Evolutionary conservation across 108 stramenopile genomes (phyloP), one percentile per base, ranked within the genome.

Genomic region (Cyclotella cryptica): DNA sequence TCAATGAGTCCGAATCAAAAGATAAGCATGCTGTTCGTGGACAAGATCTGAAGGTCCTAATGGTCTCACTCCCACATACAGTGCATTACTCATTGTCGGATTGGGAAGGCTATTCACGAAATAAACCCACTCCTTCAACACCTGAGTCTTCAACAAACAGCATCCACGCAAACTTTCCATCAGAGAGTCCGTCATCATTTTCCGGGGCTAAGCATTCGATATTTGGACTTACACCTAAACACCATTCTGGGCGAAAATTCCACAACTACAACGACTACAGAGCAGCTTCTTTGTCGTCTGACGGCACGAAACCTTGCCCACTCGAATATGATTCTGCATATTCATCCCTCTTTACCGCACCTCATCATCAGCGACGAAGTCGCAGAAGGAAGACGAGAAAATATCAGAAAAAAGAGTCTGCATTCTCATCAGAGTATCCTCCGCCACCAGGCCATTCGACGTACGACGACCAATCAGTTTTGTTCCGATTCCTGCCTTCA

Each of bases 31-130:
- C 39, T 40, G 21, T 71, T 0, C 73, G 24, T 74, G 73, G 80
- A 15, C 70, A 76, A 52, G 75, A 83, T 67, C 60, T 75, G 75
- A 76, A 45, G 21, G 81, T 83, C 4, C 30, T 83, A 10, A 76
- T 83, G 81, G 54, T 83, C 10, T 72, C 75, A 18, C 81, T 83
- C 22, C 81, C 81, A n/a, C 81, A 83, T 30, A 75, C 74, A 1
- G 81, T 83, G 10, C 71, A 76, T 65, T 62, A 66, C 15, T 67
- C 81, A 15, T 6, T 67, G 18, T 57, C 52, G 24, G 65, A 72
- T 53, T 69, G 52, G 72, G 44, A 53, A 24, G 67, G 69, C 15
- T 51, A 29, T 61, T 46, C 76, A 49, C 58, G 35, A 44, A 10
- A 45, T 60, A 8, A 60, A 24, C 44, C 42, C 19, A n/a, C 54